These are phyloP conservation scores for Leptographium lundbergii DNA, from an alignment of 2,329 filamentous ascomycete genomes.

Conservation along the genomic window DNA sequence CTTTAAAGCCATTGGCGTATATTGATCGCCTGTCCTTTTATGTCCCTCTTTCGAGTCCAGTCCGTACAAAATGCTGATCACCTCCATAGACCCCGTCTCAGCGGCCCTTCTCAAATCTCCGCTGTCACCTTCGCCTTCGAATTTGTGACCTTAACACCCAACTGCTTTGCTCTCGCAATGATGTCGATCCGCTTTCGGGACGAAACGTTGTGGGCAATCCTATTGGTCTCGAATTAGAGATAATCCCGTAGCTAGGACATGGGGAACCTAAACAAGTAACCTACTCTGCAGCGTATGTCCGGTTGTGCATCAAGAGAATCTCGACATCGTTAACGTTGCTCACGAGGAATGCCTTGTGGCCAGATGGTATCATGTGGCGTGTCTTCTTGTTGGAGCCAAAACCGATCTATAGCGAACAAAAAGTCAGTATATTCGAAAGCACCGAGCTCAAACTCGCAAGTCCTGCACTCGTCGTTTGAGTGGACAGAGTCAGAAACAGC, in stretches of 20 bases:
- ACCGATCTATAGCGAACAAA: conserved; percentile 57
- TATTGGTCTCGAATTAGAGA: conserved; percentile 22
- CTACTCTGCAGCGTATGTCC: conserved; percentile 96
- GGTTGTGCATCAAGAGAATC: conserved; percentile 99
- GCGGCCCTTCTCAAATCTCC: conserved; percentile 50
- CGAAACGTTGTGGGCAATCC: conserved; percentile 96
- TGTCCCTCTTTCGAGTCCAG: conserved; percentile 5
- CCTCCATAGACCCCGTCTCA: conserved; percentile 2
- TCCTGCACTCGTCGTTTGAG: not conserved
- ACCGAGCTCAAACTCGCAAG: not conserved
- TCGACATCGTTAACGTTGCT: conserved; percentile 94
- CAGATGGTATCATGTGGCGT: conserved; percentile 94
- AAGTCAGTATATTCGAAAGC: not conserved
- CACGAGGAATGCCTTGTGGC: conserved; percentile 99
- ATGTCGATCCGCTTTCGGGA: conserved; percentile 98
- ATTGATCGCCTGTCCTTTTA: not conserved
- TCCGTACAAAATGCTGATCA: conserved; percentile 8
- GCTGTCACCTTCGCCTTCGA: conserved; percentile 97
- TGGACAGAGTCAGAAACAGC: not conserved
- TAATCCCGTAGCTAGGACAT: not conserved
- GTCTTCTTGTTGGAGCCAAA: conserved; percentile 99
- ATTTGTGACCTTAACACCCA: conserved; percentile 99
- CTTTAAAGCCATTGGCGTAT: not conserved
- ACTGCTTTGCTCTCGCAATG: conserved; percentile 90
- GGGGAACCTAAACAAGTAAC: conserved; percentile 27